Evolutionary conservation across 257 asterid genomes (phyloP), one percentile per base, ranked within the genome.

Genomic region (Solanum lignicaule): DNA sequence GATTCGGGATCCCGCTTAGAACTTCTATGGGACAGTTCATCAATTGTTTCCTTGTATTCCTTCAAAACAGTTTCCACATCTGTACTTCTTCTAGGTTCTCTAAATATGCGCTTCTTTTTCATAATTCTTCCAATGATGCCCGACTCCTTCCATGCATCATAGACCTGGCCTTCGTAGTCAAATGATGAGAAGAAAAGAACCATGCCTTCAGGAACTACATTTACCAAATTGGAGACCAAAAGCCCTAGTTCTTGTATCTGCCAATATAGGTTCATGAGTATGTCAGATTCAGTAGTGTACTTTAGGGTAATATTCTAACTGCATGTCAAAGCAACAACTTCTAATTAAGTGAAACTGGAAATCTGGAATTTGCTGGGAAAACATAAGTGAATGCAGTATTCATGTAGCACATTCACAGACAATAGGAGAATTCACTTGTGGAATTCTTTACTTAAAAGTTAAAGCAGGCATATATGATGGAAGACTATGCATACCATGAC

Each of bases 151-250:
- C 99, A 97, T 25, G 94, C 89, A 79, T 93, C 92, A 73, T 95
- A 91, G 62, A 97, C 98, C 92, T 90, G 93, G 89, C 89, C 90
- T 91, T 94, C 98, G 25, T 97, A 97, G 65, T 97, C 98, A 86
- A 95, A 97, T 62, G 99, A 97, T 25, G 99, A 95, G 95, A 97
- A 96, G 90, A 97, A 97, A 86, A 95, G 95, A 41, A 97, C 96
- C 38, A 97, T 89, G 85, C 99, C 99, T 88, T 94, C 93, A 35
- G 99, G 99, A 89, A 97, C 96, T 76, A 97, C 95, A 13, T 94
- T 88, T 21, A 91, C 95, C 90, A 97, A 91, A 93, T 97, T 97
- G 87, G 95, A 93, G 58, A 97, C 93, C 85, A 97, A 90, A 86
- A 93, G 94, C 48, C 99, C 99, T 41, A 95, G 93, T 93, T 97